Base-by-base conservation (phyloP, 441 rosid genomes). In the Euphorbia celastroides region DNA sequence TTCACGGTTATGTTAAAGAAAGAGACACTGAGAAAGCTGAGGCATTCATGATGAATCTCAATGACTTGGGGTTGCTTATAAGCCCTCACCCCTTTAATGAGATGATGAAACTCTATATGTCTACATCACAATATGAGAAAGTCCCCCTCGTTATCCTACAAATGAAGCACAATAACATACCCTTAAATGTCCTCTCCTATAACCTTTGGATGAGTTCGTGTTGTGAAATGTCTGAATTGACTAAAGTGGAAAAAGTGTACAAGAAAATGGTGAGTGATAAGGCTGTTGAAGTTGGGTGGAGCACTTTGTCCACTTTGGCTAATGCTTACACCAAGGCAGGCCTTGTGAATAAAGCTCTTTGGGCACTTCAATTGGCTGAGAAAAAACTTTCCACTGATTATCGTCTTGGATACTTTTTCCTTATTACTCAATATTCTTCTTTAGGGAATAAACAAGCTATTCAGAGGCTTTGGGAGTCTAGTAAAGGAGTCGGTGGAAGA, bases 171-270 rank as follows among this genome's bases (percentile, higher is more conserved):
- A 86, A 86, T 73, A 77, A 77, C 62, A 80, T 84, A 69, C 79
- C 82, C 4, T 75, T 79, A 68, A 81, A 76, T 76, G 73, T 74
- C 60, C 81, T 86, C 30, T 86, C 92, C 0, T 86, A 86, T 67
- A 88, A 84, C 74, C 84, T 88, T 25, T 86, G 89, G 95, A 84
- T 88, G 83, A 80, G 72, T 60, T 83, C 88, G 0, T 76, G 75
- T 36, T 79, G 73, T 9, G 73, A 77, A 25, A 42, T 36, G 6
- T 60, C 68, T 20, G 80, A 81, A 14, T 77, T 76, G 44, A 31
- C 38, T 17, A 65, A 60, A 66, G 84, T 69, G 3, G 92, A 86
- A 68, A 57, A 58, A 46, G 83, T 84, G 46, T 86, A 78, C 36
- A 62, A 57, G 65, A 84, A 88, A 75, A 83, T 84, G 88, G 36